Evolutionary conservation across 164 flowering plant genomes (phyloP), one percentile per base, ranked within the genome.

Genomic region (Tinospora cordifolia): DNA sequence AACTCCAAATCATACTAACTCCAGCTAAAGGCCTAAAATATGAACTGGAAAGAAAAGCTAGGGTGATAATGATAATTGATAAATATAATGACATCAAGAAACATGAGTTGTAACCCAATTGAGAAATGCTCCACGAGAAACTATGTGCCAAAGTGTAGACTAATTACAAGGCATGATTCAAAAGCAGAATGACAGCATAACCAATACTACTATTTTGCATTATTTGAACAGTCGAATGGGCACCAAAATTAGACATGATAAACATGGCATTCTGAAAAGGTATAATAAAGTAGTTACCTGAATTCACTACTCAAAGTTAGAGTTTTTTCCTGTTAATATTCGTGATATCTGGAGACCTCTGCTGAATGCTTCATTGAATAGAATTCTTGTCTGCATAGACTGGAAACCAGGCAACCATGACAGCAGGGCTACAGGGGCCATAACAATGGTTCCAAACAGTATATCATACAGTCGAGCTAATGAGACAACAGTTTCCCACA

Each of bases 321-420:
- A 75, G 70, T 82, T 88, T 74, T 91, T 93, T 66, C 94, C 96
- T 5, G 94, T 69, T 30, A 91, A 76, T 66, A 93, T 80, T 4
- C 84, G 89, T 68, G 96, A 93, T 65, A 91, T 93, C 75, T 89
- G 96, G 27, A 93, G 92, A 38, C 97, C 97, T 77, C 98, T 73
- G 81, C 96, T 91, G 77, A 93, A 93, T 34, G 91, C 98, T 78
- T 93, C 88, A 79, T 93, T 93, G 78, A 93, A 93, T 60, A 93
- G 79, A 65, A 93, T 90, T 77, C 98, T 85, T 9, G 96, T 91
- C 79, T 93, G 97, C 96, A 93, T 91, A 12, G 91, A 64, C 79
- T 90, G 94, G 76, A 90, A 90, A 15, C 93, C 97, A 46, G 98
- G 98, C 83, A 90, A 70, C 98, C 98, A 93, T 44, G 97, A 87